Evolutionary conservation across 495 filamentous ascomycete species (phyloP).

Genomic region (Cercophora samala): DNA sequence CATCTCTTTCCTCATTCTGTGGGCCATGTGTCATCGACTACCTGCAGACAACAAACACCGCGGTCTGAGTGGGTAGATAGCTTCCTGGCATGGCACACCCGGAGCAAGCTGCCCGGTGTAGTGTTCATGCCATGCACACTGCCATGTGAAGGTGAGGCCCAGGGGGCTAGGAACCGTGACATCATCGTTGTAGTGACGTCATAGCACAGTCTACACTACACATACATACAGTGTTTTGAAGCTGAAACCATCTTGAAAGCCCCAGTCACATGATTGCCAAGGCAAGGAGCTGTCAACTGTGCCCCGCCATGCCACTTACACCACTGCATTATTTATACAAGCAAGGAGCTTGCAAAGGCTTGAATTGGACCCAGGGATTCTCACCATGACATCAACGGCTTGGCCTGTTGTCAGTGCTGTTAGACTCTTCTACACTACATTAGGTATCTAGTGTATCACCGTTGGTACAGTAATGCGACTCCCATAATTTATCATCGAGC

Average conservation of each 20-base stretch:
- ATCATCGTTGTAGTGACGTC: not conserved
- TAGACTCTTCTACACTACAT: too few relatives aligned
- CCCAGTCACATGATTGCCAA: not conserved
- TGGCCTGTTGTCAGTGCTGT: not conserved
- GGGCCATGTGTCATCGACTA: not conserved
- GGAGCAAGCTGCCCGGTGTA: not conserved
- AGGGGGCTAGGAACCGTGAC: not conserved
- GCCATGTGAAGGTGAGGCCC: not conserved
- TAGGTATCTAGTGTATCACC: too few relatives aligned
- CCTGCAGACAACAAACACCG: not conserved
- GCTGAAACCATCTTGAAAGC: too few relatives aligned
- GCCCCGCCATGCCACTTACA: too few relatives aligned
- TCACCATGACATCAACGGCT: conserved; percentile 18
- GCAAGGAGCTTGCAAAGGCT: not conserved
- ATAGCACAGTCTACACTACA: too few relatives aligned
- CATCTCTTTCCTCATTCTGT: not conserved
- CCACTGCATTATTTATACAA: too few relatives aligned
- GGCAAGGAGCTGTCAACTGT: not conserved
- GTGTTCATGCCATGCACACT: not conserved
- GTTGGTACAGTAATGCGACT: too few relatives aligned
- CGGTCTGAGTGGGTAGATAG: not conserved
- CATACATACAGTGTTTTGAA: too few relatives aligned
- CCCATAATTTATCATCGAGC: not conserved
- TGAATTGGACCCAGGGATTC: not conserved
- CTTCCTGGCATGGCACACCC: not conserved